Base-by-base conservation (phyloP, 495 filamentous ascomycete genomes). In the Hyaloscypha finlandica region DNA sequence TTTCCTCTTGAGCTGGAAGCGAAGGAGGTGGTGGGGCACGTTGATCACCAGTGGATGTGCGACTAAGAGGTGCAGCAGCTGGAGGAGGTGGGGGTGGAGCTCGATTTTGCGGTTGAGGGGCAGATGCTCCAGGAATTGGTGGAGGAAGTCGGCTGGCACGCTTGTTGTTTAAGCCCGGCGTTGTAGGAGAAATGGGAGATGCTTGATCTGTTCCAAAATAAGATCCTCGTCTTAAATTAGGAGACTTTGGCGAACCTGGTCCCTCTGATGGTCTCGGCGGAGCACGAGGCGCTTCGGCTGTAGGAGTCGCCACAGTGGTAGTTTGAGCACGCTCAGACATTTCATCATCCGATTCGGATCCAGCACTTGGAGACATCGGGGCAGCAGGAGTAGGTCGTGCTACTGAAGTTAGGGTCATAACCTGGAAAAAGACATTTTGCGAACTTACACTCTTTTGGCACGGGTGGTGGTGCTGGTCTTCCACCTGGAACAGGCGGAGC, bases 321-420 rank as follows among this genome's bases (percentile, higher is more conserved):
- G 73, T 72, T 55, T 72, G 73, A 30, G 87, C 80, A 68, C 84
- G 83, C 59, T 86, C 78, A n/a, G 92, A 95, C 77, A 96, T 80
- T 74, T 99, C 95, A 77, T 98, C 96, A 77, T 96, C 96, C 11
- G 94, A 97, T 73, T 89, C 92, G 8, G 94, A 96, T 31, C 94
- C 94, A 65, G 87, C 83, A 68, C 88, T 93, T 35, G 85, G 88
- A 52, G 92, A 91, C 59, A 81, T 76, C 45, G 81, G 80, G 68
- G 79, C 76, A 53, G 59, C 53, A 51, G 87, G 83, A 53, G 59
- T 55, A 51, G 87, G 83, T 67, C 87, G 88, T 61, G 85, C 89
- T 92, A 73, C 57, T 64, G 55, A 63, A 77, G 71, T 80, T 70
- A 81, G 71, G 61, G 63, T 71, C 64, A 73, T 53, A 71, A 64